These are phyloP conservation scores for Dothideomycetes sp. DNA, from an alignment of 2,329 filamentous ascomycete species.

Conservation along the genomic window DNA sequence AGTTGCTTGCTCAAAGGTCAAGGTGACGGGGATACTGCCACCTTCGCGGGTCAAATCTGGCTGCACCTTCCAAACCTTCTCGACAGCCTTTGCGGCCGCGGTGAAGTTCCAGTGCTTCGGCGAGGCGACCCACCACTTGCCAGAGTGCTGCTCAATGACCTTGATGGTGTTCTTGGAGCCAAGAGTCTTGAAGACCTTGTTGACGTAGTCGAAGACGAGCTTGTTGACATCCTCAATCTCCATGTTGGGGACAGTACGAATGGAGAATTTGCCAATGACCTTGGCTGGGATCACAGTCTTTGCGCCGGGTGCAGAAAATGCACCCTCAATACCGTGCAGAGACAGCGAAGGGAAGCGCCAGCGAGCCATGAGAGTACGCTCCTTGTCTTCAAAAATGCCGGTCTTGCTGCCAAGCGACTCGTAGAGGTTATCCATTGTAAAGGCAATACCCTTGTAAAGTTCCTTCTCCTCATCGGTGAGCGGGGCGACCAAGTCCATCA, in stretches of 20 bases:
- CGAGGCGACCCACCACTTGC: conserved; percentile 98
- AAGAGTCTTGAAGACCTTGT: conserved; percentile 75
- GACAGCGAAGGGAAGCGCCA: conserved; percentile 94
- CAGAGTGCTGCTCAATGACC: conserved; percentile 72
- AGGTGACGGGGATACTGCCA: conserved; percentile 90
- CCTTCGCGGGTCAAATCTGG: conserved; percentile 95
- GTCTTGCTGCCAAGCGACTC: conserved; percentile 85
- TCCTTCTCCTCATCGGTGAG: conserved; percentile 75
- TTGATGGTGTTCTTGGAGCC: conserved; percentile 86
- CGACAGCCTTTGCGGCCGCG: conserved; percentile 87
- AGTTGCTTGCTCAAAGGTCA: conserved; percentile 95
- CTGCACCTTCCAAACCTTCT: conserved; percentile 85
- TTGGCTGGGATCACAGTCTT: conserved; percentile 99
- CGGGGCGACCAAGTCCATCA: conserved; percentile 85
- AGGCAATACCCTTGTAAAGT: conserved; percentile 83
- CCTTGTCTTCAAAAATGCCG: conserved; percentile 78
- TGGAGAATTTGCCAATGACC: conserved; percentile 96
- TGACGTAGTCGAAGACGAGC: conserved; percentile 71
- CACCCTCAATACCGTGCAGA: conserved; percentile 88
- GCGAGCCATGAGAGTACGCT: conserved; percentile 84
- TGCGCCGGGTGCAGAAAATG: conserved; percentile 82
- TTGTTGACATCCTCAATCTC: conserved; percentile 81
- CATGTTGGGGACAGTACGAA: conserved; percentile 96
- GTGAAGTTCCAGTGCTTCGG: conserved; percentile 99
- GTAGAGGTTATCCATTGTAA: conserved; percentile 92